Conservation (phyloP, 169 alveolate species). For the Plasmodium fragile region DNA sequence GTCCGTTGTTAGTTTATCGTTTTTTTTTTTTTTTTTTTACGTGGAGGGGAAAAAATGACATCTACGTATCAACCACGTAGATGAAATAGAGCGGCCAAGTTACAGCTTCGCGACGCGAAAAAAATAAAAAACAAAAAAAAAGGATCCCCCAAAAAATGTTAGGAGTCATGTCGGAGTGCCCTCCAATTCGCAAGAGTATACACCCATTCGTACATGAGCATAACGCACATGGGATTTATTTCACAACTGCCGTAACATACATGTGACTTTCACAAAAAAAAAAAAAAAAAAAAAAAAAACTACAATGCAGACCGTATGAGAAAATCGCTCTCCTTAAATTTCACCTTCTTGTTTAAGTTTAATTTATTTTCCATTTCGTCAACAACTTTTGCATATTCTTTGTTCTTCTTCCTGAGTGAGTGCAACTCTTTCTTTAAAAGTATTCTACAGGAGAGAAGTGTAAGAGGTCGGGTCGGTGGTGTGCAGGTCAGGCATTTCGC, state of each 20-base stretch:
- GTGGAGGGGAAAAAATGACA: not conserved
- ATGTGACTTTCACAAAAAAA: not conserved
- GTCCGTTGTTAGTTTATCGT: not conserved
- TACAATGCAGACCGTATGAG: constrained; percentile 14
- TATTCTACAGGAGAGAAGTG: not conserved
- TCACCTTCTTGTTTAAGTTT: constrained; percentile 32
- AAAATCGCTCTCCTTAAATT: constrained; percentile 38
- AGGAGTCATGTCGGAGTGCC: not conserved
- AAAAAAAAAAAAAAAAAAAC: constrained; percentile 6
- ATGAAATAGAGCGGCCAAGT: not conserved
- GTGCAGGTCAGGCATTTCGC: not conserved
- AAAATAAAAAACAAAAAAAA: too few species aligned
- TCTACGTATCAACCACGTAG: not conserved
- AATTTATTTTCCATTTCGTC: constrained; percentile 57
- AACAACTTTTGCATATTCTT: constrained; percentile 8
- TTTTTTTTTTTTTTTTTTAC: not conserved
- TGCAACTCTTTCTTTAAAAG: constrained; percentile 35
- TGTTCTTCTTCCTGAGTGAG: constrained; percentile 27
- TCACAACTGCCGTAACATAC: not conserved
- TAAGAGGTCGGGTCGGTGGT: not conserved
- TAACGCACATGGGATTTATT: not conserved
- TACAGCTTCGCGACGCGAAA: not conserved
- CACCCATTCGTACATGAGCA: not conserved
- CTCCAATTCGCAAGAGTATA: not conserved
- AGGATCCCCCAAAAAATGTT: not conserved